These are phyloP conservation scores for Arabidopsis lyrata DNA, from an alignment of 441 rosid genomes.

Conservation along the genomic window DNA sequence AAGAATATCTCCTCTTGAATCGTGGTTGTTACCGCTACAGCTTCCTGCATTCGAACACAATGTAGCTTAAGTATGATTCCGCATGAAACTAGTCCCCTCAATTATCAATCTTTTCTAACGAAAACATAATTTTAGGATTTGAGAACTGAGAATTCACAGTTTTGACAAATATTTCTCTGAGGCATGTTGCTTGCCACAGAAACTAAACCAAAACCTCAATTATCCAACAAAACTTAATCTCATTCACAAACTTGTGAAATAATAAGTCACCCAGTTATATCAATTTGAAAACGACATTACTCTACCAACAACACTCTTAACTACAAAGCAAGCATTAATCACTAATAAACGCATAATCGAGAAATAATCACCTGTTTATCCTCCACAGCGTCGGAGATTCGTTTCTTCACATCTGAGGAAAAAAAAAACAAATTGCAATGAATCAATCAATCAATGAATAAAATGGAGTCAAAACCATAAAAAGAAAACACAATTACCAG, in stretches of 20 bases:
- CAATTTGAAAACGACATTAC: slow-evolving; percentile 32
- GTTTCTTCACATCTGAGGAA: slow-evolving; percentile 72
- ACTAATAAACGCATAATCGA: background rate
- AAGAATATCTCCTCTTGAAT: slow-evolving; percentile 78
- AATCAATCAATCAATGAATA: background rate
- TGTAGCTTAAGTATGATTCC: background rate
- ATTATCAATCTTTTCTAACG: background rate
- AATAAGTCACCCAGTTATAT: background rate
- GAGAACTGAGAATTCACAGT: background rate
- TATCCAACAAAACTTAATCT: background rate
- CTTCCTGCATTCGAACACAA: slow-evolving; percentile 60
- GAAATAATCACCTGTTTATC: slow-evolving; percentile 68
- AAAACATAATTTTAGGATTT: background rate
- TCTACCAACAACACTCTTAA: background rate
- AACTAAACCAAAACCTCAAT: background rate
- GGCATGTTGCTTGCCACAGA: background rate
- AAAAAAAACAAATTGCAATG: background rate
- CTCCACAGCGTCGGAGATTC: slow-evolving; percentile 79
- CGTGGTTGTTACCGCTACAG: slow-evolving; percentile 84
- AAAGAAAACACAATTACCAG: slow-evolving; percentile 49
- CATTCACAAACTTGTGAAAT: background rate
- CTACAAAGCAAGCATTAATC: background rate
- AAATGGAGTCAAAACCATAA: background rate
- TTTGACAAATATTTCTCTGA: background rate
- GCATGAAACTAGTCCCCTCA: background rate